Conservation (phyloP, 2,329 filamentous ascomycete genomes). For the Curvularia lunata region DNA sequence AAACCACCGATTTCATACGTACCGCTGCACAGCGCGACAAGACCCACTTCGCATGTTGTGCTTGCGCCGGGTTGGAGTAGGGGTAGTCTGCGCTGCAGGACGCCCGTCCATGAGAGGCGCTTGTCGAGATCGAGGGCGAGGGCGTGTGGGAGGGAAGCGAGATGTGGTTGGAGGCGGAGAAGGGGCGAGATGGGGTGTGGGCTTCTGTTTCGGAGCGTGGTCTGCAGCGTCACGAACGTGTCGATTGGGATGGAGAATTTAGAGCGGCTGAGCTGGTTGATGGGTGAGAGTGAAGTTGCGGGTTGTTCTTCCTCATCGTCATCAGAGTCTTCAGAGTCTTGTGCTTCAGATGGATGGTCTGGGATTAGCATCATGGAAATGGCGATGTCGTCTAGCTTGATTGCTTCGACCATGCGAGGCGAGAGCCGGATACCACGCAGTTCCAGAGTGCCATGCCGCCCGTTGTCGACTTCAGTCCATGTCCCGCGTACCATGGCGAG, state of each 20-base stretch:
- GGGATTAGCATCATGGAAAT: constrained; percentile 61
- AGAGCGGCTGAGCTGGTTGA: constrained; percentile 51
- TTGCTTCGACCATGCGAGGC: constrained; percentile 79
- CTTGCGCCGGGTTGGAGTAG: constrained; percentile 64
- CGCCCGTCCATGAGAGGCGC: constrained; percentile 84
- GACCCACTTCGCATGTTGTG: constrained; percentile 69
- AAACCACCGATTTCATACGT: constrained; percentile 82
- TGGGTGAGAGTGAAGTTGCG: not conserved
- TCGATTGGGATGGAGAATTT: constrained; percentile 61
- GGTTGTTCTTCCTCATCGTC: not conserved
- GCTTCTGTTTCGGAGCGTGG: constrained; percentile 78
- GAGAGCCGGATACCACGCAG: constrained; percentile 76
- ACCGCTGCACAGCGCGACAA: constrained; percentile 78
- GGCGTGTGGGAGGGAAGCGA: constrained; percentile 74
- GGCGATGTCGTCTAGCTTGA: constrained; percentile 77
- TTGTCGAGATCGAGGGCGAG: constrained; percentile 81
- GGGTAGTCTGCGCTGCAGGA: constrained; percentile 76
- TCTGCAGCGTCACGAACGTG: constrained; percentile 71
- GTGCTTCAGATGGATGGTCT: constrained; percentile 21
- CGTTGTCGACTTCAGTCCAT: constrained; percentile 68
- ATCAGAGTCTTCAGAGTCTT: constrained; percentile 16
- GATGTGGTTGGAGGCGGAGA: constrained; percentile 76
- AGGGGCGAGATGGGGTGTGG: constrained; percentile 71
- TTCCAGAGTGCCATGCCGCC: constrained; percentile 72
- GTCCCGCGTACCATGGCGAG: constrained; percentile 72